Base-by-base conservation (phyloP, 495 filamentous ascomycete genomes). In the Schizothecium vesticola region DNA sequence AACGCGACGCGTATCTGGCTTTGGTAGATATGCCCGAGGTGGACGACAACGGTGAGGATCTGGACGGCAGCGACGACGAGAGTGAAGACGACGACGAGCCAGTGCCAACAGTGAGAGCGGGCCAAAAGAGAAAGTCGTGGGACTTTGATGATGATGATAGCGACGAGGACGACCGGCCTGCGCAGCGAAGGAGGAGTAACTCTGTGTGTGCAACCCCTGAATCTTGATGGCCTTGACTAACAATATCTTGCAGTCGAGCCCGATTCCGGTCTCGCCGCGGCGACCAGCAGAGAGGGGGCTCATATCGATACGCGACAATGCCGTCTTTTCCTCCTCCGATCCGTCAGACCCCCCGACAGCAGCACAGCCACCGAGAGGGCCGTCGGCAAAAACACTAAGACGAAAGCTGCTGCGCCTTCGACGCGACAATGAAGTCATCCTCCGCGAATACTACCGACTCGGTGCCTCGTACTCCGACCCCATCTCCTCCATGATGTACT, bases 401-500 rank as follows among this genome's bases (percentile, higher is more conserved):
- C 85, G 86, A 61, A 88, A 88, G 61, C 80, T 99, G 6, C 75
- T 95, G 19, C 86, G 86, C 43, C 80, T 97, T 67, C 90, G 91
- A 58, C 83, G 86, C 62, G 91, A 94, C 75, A 86, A 97, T 71
- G 90, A 94, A 71, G 75, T 76, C 5, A 84, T 91, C 10, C 78
- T 98, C 51, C 84, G 88, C 19, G 82, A 83, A 59, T 99, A 99
- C 79, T 97, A 97, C 77, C 83, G 87, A 7, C 82, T 92, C 13
- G 95, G 95, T 57, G 89, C 92, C 13, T 94, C 93, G 23, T 97
- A 96, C 75, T 93, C 93, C 3, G 96, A 98, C 74, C 95, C 95
- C 26, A 92, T 98, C 67, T 96, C 93, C 0, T 93, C 92, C 1
- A 86, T 99, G 74, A 81, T 99, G 68, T 99, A 98, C 79, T 96